Evolutionary conservation across 345 rosid genomes (phyloP).

Genomic region (Eucalyptus curtisii): DNA sequence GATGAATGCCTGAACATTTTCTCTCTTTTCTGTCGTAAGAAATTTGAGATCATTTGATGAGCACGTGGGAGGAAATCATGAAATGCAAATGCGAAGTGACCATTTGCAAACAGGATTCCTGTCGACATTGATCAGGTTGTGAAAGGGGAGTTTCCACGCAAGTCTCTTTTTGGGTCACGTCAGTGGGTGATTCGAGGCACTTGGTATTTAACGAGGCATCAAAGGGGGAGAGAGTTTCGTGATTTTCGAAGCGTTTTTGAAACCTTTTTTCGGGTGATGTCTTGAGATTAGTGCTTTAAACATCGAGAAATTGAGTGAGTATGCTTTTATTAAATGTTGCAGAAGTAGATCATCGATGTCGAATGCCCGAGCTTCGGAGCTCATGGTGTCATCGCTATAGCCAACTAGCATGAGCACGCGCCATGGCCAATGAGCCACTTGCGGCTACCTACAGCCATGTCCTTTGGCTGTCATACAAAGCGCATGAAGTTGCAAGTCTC

Average conservation of each 20-base stretch:
- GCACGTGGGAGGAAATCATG: neutral
- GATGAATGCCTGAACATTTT: neutral
- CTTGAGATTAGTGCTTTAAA: neutral
- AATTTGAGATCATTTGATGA: neutral
- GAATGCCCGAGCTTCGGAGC: neutral
- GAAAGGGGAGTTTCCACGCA: neutral
- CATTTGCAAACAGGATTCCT: neutral
- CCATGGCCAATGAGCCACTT: neutral
- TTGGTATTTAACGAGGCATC: neutral
- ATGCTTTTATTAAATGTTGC: neutral
- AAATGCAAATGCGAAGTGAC: neutral
- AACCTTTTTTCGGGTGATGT: neutral
- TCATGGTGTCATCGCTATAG: neutral
- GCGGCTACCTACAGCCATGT: neutral
- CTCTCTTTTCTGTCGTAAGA: neutral
- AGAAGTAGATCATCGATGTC: neutral
- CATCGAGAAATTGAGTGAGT: neutral
- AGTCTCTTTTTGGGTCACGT: neutral
- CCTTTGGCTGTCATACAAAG: neutral
- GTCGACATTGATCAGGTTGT: neutral
- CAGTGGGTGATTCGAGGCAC: neutral
- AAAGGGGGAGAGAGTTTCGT: neutral
- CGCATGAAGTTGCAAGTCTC: neutral
- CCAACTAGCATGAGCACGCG: neutral
- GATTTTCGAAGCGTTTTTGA: neutral